These are phyloP conservation scores for Spatholobus suberectus DNA, from an alignment of 306 rosid species.

Conservation along the genomic window DNA sequence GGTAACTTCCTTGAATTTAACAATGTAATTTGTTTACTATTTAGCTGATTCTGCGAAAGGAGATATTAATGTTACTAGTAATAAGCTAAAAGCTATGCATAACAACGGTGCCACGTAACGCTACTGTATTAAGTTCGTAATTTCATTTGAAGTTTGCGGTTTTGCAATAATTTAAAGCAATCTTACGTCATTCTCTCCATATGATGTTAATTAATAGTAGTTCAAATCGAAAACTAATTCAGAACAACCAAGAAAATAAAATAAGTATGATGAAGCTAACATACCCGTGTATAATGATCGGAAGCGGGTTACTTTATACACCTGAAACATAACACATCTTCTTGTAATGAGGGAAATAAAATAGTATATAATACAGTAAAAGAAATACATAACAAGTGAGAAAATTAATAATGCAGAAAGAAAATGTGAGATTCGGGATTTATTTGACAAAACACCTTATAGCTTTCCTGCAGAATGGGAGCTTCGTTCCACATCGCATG, in stretches of 20 bases:
- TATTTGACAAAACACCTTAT: constrained; percentile 28
- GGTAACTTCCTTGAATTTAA: neutral
- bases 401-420: neutral
- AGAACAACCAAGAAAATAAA: neutral
- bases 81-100: neutral
- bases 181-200: neutral
- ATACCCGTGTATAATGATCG: constrained; percentile 22
- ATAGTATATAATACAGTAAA: neutral
- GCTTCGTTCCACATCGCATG: neutral
- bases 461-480: constrained; percentile 19
- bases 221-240: neutral
- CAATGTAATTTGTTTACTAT: neutral
- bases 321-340: constrained; percentile 32
- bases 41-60: neutral
- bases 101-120: neutral
- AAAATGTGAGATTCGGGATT: neutral
- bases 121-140: neutral
- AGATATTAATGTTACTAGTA: neutral
- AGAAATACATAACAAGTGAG: neutral
- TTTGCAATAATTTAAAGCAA: neutral
- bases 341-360: neutral
- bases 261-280: neutral
- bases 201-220: too few species aligned
- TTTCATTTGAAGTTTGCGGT: too few species aligned
- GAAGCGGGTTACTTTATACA: neutral